Base-by-base conservation (phyloP, 2,329 filamentous ascomycete species). In the Diaporthe eres region DNA sequence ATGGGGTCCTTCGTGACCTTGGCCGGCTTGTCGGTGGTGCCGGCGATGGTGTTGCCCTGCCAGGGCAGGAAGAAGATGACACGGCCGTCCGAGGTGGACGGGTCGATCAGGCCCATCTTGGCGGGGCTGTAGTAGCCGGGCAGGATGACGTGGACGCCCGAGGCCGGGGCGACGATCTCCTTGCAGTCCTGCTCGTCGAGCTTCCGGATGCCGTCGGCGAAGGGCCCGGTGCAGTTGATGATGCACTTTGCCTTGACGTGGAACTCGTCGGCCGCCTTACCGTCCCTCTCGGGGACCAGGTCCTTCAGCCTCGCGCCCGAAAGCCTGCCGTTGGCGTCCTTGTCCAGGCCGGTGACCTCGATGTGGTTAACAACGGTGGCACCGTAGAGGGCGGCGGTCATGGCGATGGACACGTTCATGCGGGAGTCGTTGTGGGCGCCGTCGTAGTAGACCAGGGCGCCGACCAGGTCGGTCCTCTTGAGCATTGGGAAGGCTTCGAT, bases 21-120 rank as follows among this genome's bases (percentile, higher is more conserved):
- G 74, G 93, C 94, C 4, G 94, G 92, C 75, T 92, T 92, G 80
- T 97, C 94, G 3, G 94, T 97, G 19, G 94, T 96, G 79, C 94
- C 94, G 68, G 94, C 94, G 77, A 97, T 94, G 9, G 94, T 96
- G 86, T 94, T 94, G 72, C 94, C 94, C 84, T 96, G 93, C 94
- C 94, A 97, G 10, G 94, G 94, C 71, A 97, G 88, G 83, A 97
- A 95, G 87, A 97, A 97, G 80, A 97, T 94, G 78, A 97, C 94
- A 81, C 94, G 92, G n/a, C 94, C 94, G 80, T 97, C 94, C 0
- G 94, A 96, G 4, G 94, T 95, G 55, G 91, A 90, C 3, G 94
- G 94, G 80, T 96, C 94, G 78, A 97, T 94, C 70, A 97, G 87
- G 77, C 94, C 94, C 92, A 96, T 96, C 81, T 94, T 92, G 73